Conservation (phyloP, 352 stramenopile genomes). For the Globisporangium barbulae region DNA sequence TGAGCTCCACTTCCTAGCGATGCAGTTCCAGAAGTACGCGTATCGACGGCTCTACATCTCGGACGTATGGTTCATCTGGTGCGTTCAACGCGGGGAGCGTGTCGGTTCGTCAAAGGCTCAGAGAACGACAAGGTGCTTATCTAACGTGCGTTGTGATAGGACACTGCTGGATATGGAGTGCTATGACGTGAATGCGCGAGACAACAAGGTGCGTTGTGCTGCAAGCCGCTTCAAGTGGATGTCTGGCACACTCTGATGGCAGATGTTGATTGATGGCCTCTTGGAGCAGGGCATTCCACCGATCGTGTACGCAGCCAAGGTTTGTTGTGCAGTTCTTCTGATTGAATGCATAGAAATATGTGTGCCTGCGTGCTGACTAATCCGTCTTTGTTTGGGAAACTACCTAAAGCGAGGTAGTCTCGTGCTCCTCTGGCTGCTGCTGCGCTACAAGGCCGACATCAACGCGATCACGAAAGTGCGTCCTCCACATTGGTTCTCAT, state of each 20-base stretch:
- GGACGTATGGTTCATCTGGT: constrained; percentile 56
- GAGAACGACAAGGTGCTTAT: background rate
- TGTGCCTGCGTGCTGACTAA: background rate
- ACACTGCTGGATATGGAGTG: constrained; percentile 37
- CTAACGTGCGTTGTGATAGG: constrained; percentile 17
- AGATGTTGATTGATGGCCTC: background rate
- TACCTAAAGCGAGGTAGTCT: constrained; percentile 33
- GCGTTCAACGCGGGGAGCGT: background rate
- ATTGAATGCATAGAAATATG: background rate
- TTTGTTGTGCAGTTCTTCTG: constrained; percentile 8
- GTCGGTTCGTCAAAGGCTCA: background rate
- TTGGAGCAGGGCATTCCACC: constrained; percentile 38
- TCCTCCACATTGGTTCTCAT: background rate
- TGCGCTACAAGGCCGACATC: constrained; percentile 58
- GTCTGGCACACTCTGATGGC: background rate
- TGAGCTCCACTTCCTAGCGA: constrained; percentile 43
- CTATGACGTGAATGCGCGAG: constrained; percentile 53
- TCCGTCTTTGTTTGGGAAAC: background rate
- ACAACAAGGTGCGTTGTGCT: constrained; percentile 29
- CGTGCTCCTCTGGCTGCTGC: constrained; percentile 42
- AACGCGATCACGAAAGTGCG: constrained; percentile 45
- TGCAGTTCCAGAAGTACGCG: constrained; percentile 56
- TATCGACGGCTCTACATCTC: constrained; percentile 27
- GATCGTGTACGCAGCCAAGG: constrained; percentile 62
- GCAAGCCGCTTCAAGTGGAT: background rate